These are phyloP conservation scores for Citrus glauca DNA, from an alignment of 345 rosid genomes.

Conservation along the genomic window DNA sequence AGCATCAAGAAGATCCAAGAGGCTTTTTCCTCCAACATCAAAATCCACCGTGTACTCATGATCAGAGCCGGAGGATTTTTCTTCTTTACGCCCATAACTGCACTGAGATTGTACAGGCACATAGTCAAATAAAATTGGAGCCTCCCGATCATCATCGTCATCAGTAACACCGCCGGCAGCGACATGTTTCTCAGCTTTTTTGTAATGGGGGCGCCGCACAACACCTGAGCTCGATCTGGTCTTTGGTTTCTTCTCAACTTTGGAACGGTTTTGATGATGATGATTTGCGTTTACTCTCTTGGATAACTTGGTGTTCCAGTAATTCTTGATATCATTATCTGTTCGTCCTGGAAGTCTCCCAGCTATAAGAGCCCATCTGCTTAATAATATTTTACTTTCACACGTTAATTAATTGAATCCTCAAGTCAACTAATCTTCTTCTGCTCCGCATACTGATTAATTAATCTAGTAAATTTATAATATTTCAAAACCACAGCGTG, in stretches of 20 bases:
- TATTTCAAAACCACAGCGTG: no score
- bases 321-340: slow-evolving; percentile 38
- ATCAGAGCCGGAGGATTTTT: background rate
- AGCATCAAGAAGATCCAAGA: slow-evolving; percentile 5
- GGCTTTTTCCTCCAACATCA: background rate
- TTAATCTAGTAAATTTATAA: no score
- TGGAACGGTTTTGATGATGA: background rate
- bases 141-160: background rate
- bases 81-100: slow-evolving; percentile 4
- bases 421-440: no score
- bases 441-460: no score
- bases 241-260: background rate
- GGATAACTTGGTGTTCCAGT: slow-evolving; percentile 23
- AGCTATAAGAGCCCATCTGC: slow-evolving; percentile 32
- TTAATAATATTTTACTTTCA: no score
- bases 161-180: background rate
- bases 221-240: no score
- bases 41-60: background rate
- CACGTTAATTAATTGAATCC: no score
- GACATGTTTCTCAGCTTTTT: background rate
- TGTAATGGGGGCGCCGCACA: background rate
- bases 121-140: background rate
- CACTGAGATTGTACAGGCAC: background rate
- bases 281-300: slow-evolving; percentile 4
- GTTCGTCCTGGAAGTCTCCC: slow-evolving; percentile 38